Evolutionary conservation across 495 filamentous ascomycete genomes (phyloP).

Genomic region (Tetracladium marchalianum): DNA sequence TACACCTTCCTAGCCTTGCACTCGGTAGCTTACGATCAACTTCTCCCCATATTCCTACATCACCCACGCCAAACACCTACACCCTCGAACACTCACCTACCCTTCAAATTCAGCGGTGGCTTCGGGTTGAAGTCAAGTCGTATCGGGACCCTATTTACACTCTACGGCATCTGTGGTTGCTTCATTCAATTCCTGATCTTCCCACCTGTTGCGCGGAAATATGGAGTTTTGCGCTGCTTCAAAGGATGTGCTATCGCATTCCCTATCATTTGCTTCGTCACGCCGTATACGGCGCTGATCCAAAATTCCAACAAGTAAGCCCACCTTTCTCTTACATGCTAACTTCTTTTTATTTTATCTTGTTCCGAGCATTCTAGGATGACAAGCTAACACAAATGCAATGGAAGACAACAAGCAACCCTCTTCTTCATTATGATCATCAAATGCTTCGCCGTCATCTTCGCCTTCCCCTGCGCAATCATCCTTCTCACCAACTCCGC

Average conservation of each 20-base stretch:
- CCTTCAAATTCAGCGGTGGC: conserved; percentile 70
- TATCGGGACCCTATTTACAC: conserved; percentile 69
- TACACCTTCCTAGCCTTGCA: conserved; percentile 73
- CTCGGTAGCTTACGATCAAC: conserved; percentile 67
- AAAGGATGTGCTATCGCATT: conserved; percentile 44
- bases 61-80: conserved; percentile 46
- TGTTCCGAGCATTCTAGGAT: too few relatives aligned
- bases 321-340: conserved; percentile 19
- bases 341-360: too few relatives aligned
- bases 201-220: conserved; percentile 54
- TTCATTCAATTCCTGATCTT: conserved; percentile 74
- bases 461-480: conserved; percentile 80
- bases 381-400: background rate
- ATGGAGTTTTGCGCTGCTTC: conserved; percentile 62
- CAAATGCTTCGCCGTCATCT: conserved; percentile 62
- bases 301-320: conserved; percentile 17
- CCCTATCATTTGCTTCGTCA: conserved; percentile 61
- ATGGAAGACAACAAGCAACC: conserved; percentile 20
- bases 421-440: conserved; percentile 49
- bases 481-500: conserved; percentile 88
- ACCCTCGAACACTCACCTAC: conserved; percentile 48
- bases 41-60: conserved; percentile 75
- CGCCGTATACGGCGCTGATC: conserved; percentile 62
- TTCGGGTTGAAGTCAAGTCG: conserved; percentile 60
- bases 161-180: conserved; percentile 63